phyloP scores from a whole-genome alignment of 768 basidiomycete species.

The Hericium coralloides region DNA sequence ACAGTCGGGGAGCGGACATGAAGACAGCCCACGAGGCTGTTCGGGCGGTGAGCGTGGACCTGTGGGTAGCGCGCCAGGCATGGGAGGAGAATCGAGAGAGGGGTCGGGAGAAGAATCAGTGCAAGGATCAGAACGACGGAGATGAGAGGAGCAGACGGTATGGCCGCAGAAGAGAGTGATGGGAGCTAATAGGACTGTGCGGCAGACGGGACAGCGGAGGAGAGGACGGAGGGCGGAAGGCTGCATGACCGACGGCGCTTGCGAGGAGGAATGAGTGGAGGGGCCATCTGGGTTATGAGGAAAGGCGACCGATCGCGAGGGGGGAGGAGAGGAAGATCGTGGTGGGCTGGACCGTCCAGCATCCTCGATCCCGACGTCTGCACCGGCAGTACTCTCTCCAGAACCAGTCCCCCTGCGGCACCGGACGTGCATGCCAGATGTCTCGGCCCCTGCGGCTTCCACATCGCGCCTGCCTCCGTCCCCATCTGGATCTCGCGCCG shows the following conservation, averaged over 20 bases:
- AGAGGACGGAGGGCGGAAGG: slow-evolving; percentile 24
- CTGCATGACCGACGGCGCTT: background rate
- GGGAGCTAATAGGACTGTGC: slow-evolving; percentile 32
- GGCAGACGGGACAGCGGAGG: slow-evolving; percentile 50
- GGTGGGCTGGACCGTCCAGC: background rate
- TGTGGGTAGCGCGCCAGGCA: slow-evolving; percentile 12
- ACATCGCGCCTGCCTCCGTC: no score
- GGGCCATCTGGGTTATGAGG: slow-evolving; percentile 2
- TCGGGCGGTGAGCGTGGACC: background rate
- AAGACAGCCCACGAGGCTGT: background rate
- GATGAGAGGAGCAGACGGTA: slow-evolving; percentile 50
- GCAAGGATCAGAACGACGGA: slow-evolving; percentile 7
- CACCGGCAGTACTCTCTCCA: no score
- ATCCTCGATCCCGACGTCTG: no score
- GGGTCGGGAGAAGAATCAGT: slow-evolving; percentile 5
- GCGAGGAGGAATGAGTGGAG: background rate
- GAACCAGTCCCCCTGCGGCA: no score
- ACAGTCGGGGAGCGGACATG: slow-evolving; percentile 32
- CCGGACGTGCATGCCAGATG: no score
- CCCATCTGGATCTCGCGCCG: no score
- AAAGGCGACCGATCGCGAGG: background rate
- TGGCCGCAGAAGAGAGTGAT: slow-evolving; percentile 76
- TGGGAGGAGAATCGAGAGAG: slow-evolving; percentile 4
- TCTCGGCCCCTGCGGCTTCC: no score
- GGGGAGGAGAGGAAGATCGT: slow-evolving; percentile 1